Evolutionary conservation across 2,329 filamentous ascomycete genomes (phyloP), one percentile per base, ranked within the genome.

Genomic region (Fusarium sp.): DNA sequence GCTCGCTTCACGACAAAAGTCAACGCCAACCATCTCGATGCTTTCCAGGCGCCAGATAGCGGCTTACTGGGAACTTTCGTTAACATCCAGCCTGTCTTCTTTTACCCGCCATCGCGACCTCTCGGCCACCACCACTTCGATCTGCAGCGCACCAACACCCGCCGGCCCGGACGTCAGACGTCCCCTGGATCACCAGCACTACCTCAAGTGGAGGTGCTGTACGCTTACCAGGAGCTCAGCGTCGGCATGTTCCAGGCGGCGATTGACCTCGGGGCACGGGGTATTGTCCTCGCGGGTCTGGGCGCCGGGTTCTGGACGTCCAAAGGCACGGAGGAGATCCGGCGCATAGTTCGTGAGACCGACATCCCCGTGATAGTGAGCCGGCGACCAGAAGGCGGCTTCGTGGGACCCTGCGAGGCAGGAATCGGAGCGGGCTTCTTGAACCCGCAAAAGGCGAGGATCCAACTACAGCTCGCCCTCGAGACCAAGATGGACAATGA

Each of bases 1-100:
- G 84, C 86, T 19, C 88, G 83, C 70, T 89, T 85, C 76, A 85
- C 80, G 6, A 85, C 85, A 51, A 90, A 90, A 77, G 86, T 83
- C 30, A 86, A 89, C 69, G 86, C 87, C 48, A 89, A 90, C 76
- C 81, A 83, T 3, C 79, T 89, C 47, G 88, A 90, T 70, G 88
- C 87, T 9, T 90, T 90, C 81, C 84, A 82, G 71, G 81, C 83
- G 2, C 78, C 78, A 15, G 88, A 90, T 76, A 80, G 82, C 67
- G 86, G 87, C 3, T 83, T 83, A 61, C 78, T 90, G 0, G 88
- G 88, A 34, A 80, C 82, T 56, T 85, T 90, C 73, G 81, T 88
- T 70, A 83, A 87, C 68, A 80, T 87, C 57, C 79, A 83, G 36
- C 86, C 88, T 0, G 83, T 85, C 69, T 90, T 89, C 79, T 90